Evolutionary conservation across 2,329 filamentous ascomycete genomes (phyloP).

Genomic region (Scleromitrula shiraiana): DNA sequence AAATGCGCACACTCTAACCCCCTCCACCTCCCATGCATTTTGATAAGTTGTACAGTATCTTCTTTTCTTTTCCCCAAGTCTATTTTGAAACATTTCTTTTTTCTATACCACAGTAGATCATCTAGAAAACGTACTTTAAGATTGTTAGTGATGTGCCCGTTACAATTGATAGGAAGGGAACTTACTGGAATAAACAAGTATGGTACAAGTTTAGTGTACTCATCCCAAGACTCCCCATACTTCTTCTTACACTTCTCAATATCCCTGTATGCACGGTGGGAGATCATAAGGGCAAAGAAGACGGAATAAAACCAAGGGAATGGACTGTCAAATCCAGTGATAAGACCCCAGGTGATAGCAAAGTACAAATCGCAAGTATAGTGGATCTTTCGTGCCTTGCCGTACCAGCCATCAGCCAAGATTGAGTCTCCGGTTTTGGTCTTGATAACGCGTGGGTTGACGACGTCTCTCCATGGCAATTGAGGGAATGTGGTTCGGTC

Average conservation of each 20-base stretch:
- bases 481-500: conserved; percentile 79
- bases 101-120: background rate
- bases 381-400: conserved; percentile 69
- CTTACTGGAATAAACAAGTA: conserved; percentile 73
- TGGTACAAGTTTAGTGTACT: conserved; percentile 73
- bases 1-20: background rate
- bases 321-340: conserved; percentile 71
- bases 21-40: background rate
- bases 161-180: background rate
- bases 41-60: too few relatives aligned
- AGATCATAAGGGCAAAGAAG: conserved; percentile 75
- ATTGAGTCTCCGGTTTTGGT: conserved; percentile 68
- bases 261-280: conserved; percentile 68
- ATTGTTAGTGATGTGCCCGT: background rate
- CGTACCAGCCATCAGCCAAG: conserved; percentile 81
- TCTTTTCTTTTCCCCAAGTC: too few relatives aligned
- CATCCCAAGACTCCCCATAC: conserved; percentile 74
- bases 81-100: background rate
- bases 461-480: conserved; percentile 76
- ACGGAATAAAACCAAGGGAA: conserved; percentile 87
- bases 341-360: conserved; percentile 68
- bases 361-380: conserved; percentile 78
- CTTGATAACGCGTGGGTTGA: conserved; percentile 72
- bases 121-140: conserved; percentile 2
- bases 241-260: conserved; percentile 67